phyloP scores from a whole-genome alignment of 2,329 filamentous ascomycete genomes.

The Fusarium sp. region DNA sequence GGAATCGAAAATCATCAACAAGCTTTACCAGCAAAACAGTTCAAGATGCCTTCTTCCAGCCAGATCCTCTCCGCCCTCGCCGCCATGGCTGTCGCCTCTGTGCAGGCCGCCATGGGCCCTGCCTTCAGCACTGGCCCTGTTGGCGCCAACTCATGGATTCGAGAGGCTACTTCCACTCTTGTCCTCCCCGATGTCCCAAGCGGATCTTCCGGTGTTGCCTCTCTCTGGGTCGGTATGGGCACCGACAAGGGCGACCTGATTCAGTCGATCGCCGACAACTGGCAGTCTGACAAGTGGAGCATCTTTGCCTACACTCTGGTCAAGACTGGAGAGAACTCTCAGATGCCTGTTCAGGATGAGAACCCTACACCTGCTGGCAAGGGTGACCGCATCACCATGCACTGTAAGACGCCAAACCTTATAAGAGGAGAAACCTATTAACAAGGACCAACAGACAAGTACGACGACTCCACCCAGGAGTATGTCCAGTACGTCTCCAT shows the following conservation, averaged over 20 bases:
- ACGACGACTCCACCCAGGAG: conserved; percentile 21
- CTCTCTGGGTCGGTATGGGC: conserved; percentile 62
- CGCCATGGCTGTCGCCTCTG: conserved; percentile 25
- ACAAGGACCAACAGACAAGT: conserved; percentile 19
- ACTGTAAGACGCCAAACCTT: conserved; percentile 10
- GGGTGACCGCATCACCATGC: conserved; percentile 35
- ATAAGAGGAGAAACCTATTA: neutral
- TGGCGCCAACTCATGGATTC: conserved; percentile 54
- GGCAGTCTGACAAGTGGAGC: conserved; percentile 48
- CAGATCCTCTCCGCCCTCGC: conserved; percentile 30
- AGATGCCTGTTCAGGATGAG: conserved; percentile 29
- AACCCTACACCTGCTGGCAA: conserved; percentile 23
- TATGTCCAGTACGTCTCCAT: conserved; percentile 36
- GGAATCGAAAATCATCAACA: neutral
- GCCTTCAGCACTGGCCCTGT: conserved; percentile 59
- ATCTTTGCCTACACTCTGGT: conserved; percentile 57
- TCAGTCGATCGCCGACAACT: conserved; percentile 58
- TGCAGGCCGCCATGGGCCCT: conserved; percentile 49
- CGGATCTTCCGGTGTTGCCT: conserved; percentile 51
- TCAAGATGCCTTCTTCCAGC: conserved; percentile 31
- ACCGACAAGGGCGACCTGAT: conserved; percentile 59
- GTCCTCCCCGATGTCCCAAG: conserved; percentile 53
- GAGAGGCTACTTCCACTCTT: conserved; percentile 57
- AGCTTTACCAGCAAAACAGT: neutral
- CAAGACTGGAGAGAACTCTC: conserved; percentile 44